These are phyloP conservation scores for Gymnopilus dilepis DNA, from an alignment of 768 basidiomycete species.

Conservation along the genomic window DNA sequence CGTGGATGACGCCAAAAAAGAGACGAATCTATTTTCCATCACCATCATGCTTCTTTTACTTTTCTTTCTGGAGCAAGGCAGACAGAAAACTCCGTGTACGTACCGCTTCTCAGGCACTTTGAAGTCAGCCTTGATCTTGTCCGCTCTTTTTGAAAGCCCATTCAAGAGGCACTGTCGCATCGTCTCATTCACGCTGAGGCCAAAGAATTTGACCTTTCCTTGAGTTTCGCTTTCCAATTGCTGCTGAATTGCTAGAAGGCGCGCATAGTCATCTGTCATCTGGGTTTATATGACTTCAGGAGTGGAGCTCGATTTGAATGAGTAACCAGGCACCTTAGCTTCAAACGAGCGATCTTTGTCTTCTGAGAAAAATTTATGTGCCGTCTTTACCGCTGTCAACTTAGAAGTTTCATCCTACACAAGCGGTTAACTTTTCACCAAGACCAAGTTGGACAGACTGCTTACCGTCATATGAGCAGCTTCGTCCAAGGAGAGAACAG, in stretches of 20 bases:
- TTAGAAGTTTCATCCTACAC: slow-evolving; percentile 74
- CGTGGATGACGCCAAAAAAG: background rate
- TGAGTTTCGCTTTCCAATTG: slow-evolving; percentile 86
- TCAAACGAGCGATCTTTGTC: slow-evolving; percentile 93
- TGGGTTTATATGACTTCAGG: slow-evolving; percentile 32
- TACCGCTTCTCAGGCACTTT: slow-evolving; percentile 95
- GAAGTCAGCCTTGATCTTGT: slow-evolving; percentile 88
- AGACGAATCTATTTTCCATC: background rate
- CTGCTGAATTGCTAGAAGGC: slow-evolving; percentile 82
- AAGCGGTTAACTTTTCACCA: background rate
- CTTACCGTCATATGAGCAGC: slow-evolving; percentile 66
- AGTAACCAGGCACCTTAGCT: slow-evolving; percentile 64
- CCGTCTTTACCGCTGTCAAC: slow-evolving; percentile 74
- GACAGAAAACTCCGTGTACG: slow-evolving; percentile 22
- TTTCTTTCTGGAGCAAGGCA: background rate
- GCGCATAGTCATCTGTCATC: slow-evolving; percentile 90
- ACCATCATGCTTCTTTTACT: background rate
- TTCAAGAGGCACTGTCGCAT: slow-evolving; percentile 78
- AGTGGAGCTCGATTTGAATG: background rate
- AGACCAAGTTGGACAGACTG: background rate
- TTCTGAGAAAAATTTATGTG: slow-evolving; percentile 93
- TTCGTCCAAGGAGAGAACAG: slow-evolving; percentile 86
- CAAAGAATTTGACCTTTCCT: slow-evolving; percentile 80
- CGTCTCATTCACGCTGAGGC: slow-evolving; percentile 86
- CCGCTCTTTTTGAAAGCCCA: slow-evolving; percentile 85